phyloP scores from a whole-genome alignment of 305 asterid genomes.

The Withania somnifera region DNA sequence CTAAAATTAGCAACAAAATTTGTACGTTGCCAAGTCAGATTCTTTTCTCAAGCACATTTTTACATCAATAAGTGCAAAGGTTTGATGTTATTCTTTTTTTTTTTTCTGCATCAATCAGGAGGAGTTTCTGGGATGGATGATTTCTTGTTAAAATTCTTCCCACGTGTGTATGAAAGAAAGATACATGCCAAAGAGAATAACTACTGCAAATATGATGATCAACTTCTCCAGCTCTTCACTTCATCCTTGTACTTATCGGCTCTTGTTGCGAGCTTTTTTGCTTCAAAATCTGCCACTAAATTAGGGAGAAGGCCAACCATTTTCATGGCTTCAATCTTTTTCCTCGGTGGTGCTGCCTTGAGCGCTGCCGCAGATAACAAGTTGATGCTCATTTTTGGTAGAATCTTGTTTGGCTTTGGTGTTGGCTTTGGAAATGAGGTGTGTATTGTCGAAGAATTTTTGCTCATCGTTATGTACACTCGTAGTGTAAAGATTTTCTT shows the following conservation, averaged over 20 bases:
- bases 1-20: background rate
- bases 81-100: background rate
- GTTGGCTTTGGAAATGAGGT: conserved; percentile 82
- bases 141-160: conserved; percentile 50
- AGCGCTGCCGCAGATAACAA: conserved; percentile 21
- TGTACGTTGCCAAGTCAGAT: background rate
- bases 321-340: conserved; percentile 33
- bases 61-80: background rate
- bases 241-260: conserved; percentile 68
- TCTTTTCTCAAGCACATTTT: background rate
- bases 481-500: too few relatives aligned
- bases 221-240: conserved; percentile 64
- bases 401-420: conserved; percentile 58
- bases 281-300: conserved; percentile 38
- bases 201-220: conserved; percentile 66
- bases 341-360: conserved; percentile 31
- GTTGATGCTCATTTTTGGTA: conserved; percentile 47
- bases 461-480: background rate
- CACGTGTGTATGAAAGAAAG: conserved; percentile 28
- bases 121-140: conserved; percentile 65
- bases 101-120: conserved; percentile 13
- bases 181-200: conserved; percentile 29
- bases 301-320: conserved; percentile 53
- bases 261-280: conserved; percentile 52
- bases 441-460: background rate